phyloP scores from a whole-genome alignment of 805 yeast genomes.

The Brettanomyces bruxellensis region DNA sequence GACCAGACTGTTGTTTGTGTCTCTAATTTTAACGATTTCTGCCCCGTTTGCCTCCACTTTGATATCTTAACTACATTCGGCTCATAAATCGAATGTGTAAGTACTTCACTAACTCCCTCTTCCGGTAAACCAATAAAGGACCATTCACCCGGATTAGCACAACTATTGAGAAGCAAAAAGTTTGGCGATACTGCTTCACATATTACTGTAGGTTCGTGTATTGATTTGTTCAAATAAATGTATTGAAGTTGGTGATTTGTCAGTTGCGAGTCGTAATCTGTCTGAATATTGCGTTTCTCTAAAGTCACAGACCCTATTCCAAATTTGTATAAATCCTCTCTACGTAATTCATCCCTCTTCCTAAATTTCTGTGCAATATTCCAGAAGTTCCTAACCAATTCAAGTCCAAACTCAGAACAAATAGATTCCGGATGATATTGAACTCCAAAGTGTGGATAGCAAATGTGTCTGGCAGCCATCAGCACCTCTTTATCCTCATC shows the following conservation, averaged over 20 bases:
- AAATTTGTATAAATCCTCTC: too few relatives aligned
- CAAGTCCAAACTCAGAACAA: conserved; percentile 62
- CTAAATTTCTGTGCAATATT: conserved; percentile 25
- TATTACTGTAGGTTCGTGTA: too few relatives aligned
- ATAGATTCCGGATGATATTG: conserved; percentile 97
- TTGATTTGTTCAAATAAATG: too few relatives aligned
- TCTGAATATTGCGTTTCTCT: conserved; percentile 6
- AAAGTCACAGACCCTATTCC: too few relatives aligned
- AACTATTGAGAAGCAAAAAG: conserved; percentile 63
- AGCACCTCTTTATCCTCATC: conserved; percentile 26
- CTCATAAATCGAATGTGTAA: conserved; percentile 54
- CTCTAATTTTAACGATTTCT: conserved; percentile 20
- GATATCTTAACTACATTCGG: conserved; percentile 18
- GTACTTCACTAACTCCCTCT: conserved; percentile 31
- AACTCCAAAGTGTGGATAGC: conserved; percentile 76
- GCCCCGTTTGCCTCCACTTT: conserved; percentile 18
- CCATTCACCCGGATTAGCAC: conserved; percentile 81
- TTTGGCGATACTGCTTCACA: conserved; percentile 34
- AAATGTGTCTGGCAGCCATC: conserved; percentile 70
- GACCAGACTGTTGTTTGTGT: conserved; percentile 32
- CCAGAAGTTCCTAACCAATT: conserved; percentile 58
- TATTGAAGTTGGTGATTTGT: too few relatives aligned
- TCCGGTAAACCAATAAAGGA: conserved; percentile 73
- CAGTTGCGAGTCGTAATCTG: conserved; percentile 27
- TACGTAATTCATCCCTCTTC: neutral